Evolutionary conservation across 495 filamentous ascomycete species (phyloP).

Genomic region (Penicillium subrubescens): DNA sequence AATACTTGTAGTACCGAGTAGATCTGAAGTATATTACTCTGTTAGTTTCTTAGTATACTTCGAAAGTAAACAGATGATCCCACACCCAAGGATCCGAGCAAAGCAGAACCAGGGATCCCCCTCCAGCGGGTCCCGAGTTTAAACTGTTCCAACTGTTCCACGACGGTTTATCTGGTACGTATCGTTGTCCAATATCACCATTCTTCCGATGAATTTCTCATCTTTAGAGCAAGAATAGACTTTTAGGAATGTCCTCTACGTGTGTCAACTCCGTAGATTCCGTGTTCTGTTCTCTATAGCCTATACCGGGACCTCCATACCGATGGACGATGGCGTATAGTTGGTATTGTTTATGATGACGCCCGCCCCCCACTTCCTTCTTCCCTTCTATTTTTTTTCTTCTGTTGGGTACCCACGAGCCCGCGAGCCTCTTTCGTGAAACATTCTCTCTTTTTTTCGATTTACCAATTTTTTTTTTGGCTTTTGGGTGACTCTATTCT

Average conservation of each 20-base stretch:
- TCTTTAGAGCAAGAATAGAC: not conserved
- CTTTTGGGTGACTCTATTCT: conserved; percentile 13
- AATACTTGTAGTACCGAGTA: not conserved
- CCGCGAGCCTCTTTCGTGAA: conserved; percentile 30
- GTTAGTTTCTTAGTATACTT: not conserved
- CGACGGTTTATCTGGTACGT: not conserved
- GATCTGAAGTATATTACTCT: not conserved
- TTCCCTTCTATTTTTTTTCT: conserved; percentile 14
- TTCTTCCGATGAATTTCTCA: not conserved
- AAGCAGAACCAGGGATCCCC: conserved; percentile 12
- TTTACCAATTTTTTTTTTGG: conserved; percentile 11
- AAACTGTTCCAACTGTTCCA: not conserved
- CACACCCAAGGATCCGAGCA: conserved; percentile 4
- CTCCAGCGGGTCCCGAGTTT: conserved; percentile 20
- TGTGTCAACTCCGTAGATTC: not conserved
- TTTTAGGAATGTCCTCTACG: not conserved
- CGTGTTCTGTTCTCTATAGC: not conserved
- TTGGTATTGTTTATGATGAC: conserved; percentile 12
- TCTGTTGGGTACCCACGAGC: conserved; percentile 27
- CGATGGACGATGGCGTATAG: not conserved
- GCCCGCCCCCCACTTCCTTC: not conserved
- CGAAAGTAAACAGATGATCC: not conserved
- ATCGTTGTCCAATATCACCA: not conserved
- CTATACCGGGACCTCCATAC: not conserved
- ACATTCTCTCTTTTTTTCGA: conserved; percentile 20